Evolutionary conservation across 805 yeast species (phyloP).

Genomic region (Lipomyces japonicus): DNA sequence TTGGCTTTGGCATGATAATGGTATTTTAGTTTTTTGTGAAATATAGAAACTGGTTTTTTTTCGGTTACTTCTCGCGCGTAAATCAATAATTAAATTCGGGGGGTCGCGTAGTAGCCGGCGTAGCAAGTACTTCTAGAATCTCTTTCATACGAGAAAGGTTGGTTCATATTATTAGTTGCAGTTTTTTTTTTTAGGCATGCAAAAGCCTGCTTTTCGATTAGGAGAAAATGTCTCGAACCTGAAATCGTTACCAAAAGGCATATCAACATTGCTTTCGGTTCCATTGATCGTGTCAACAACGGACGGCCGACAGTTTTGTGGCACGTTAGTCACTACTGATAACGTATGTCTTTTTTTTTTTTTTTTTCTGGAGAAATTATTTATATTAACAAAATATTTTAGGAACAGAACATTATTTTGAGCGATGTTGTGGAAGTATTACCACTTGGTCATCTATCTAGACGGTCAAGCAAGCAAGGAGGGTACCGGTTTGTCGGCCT

Average conservation of each 20-base stretch:
- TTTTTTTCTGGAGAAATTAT: background rate
- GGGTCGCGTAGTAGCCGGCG: too few relatives aligned
- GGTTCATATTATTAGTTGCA: background rate
- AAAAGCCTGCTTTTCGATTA: too few relatives aligned
- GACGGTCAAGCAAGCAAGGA: slow-evolving; percentile 2
- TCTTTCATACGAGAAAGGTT: too few relatives aligned
- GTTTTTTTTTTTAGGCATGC: too few relatives aligned
- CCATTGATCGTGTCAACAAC: slow-evolving; percentile 18
- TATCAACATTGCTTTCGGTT: slow-evolving; percentile 11
- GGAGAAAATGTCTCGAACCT: background rate
- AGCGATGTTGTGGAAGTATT: slow-evolving; percentile 26
- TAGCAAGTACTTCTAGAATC: too few relatives aligned
- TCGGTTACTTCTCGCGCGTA: too few relatives aligned
- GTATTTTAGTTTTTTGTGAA: too few relatives aligned
- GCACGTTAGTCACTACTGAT: slow-evolving; percentile 26
- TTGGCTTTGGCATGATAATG: too few relatives aligned
- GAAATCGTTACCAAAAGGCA: slow-evolving; percentile 35
- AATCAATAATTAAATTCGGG: too few relatives aligned
- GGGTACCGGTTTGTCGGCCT: slow-evolving; percentile 26
- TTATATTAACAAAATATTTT: too few relatives aligned
- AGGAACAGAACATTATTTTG: slow-evolving; percentile 26
- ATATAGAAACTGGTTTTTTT: too few relatives aligned
- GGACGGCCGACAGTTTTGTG: slow-evolving; percentile 28
- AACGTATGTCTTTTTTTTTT: slow-evolving; percentile 14
- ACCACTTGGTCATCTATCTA: slow-evolving; percentile 12